phyloP scores from a whole-genome alignment of 768 basidiomycete genomes.

The Mycena indigotica region DNA sequence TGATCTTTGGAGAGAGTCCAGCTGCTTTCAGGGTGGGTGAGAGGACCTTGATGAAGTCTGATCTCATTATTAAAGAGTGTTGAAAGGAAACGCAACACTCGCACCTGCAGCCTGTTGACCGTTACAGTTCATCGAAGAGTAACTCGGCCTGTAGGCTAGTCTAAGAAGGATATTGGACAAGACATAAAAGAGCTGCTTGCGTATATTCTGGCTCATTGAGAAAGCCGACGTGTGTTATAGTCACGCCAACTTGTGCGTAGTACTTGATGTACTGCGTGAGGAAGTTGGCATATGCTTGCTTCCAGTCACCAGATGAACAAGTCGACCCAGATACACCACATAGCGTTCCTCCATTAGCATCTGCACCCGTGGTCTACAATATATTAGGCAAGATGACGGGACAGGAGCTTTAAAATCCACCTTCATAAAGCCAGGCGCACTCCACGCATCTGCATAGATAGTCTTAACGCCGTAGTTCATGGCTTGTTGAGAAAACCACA shows the following conservation, averaged over 20 bases:
- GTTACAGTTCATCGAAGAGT: conserved; percentile 17
- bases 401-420: no score
- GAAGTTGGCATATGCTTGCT: conserved; percentile 18
- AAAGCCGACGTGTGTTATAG: conserved; percentile 17
- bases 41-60: conserved; percentile 18
- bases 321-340: conserved; percentile 13
- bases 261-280: conserved; percentile 12
- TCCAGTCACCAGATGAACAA: conserved; percentile 14
- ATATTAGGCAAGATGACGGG: no score
- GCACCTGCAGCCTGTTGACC: conserved; percentile 15
- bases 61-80: neutral
- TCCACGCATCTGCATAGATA: conserved; percentile 15
- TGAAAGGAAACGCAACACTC: neutral
- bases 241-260: conserved; percentile 1
- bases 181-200: no score
- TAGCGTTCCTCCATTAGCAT: conserved; percentile 6
- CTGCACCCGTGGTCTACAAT: conserved; percentile 7
- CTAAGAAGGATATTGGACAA: no score
- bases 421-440: conserved; percentile 19
- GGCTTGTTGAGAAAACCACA: conserved; percentile 17
- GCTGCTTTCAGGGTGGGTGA: conserved; percentile 7
- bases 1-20: conserved; percentile 2
- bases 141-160: conserved; percentile 2
- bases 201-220: conserved; percentile 18
- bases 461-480: conserved; percentile 20